Base-by-base conservation (phyloP, 805 yeast species). In the Candida golubevii region DNA sequence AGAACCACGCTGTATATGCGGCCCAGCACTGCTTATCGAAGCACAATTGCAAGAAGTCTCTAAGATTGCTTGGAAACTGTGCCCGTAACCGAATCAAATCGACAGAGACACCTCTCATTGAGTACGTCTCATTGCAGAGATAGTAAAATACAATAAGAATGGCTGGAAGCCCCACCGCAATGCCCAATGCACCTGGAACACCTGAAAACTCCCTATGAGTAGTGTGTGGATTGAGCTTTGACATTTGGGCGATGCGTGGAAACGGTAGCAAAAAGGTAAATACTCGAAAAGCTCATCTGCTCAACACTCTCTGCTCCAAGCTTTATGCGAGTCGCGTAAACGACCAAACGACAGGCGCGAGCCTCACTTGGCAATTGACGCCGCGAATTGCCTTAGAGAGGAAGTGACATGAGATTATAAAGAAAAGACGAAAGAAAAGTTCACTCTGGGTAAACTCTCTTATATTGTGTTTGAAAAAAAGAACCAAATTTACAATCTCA, bases 131-230 rank as follows among this genome's bases (percentile, higher is more conserved):
- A 56, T 89, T 88, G 51, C 83, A 70, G 45, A 80, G 65, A 41
- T 83, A 71, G 43, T 80, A 81, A 45, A 90, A 71, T 23, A 75
- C 63, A 9, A 82, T 63, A 13, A 85, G 73, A 9, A 88, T 67
- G 0, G 72, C 36, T 1, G 97, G 96, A 23, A 91, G 69, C 1
- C 84, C 84, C 1, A 79, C 12, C 0, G 91, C 66, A 45, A 91
- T 77, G 4, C 71, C 74, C 1, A 79, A 35, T 0, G 93, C 88
- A 5, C 99, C 99, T 0, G 77, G 62, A 5, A 75, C 63, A 0
- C 99, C 99, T 29, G 77, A 75, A 62, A 91, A 91, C 62, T 91
- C 98, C 47, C 71, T 69, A 38, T 81, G 78, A 4, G 64, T 69
- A 1, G 97, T 88, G 38, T 58, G 62, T 4, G 97, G 97, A 58